phyloP scores from a whole-genome alignment of 139 green algal species.

The Coelastrella sp. region DNA sequence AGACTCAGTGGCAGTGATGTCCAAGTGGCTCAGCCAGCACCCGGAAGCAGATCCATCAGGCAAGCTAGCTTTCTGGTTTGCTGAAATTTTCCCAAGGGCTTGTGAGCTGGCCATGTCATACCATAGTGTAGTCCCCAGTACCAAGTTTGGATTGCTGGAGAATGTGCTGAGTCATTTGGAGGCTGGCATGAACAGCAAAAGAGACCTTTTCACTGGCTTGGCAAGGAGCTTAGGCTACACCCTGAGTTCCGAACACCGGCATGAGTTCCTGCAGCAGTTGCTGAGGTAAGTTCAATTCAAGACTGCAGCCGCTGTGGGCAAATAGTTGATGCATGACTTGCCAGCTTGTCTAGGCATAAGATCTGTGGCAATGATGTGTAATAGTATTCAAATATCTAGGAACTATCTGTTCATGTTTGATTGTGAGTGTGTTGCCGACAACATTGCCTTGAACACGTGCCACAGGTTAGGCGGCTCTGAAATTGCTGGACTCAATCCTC shows the following conservation, averaged over 20 bases:
- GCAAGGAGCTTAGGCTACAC: conserved; percentile 69
- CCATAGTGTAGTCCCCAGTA: conserved; percentile 63
- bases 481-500: not conserved
- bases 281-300: conserved; percentile 31
- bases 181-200: conserved; percentile 46
- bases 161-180: conserved; percentile 64
- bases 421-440: too few species aligned
- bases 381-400: too few species aligned
- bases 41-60: conserved; percentile 39
- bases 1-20: conserved; percentile 44
- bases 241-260: conserved; percentile 53
- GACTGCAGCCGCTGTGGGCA: too few species aligned
- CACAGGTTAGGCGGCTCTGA: not conserved
- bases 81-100: conserved; percentile 59
- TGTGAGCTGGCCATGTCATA: conserved; percentile 60
- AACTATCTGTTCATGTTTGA: too few species aligned
- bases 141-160: conserved; percentile 60
- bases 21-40: conserved; percentile 24
- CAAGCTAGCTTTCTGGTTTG: conserved; percentile 52
- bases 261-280: conserved; percentile 64
- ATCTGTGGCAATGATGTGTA: too few species aligned
- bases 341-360: too few species aligned
- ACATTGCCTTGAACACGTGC: too few species aligned
- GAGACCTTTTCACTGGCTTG: conserved; percentile 63
- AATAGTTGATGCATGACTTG: too few species aligned